Base-by-base conservation (phyloP, 345 rosid genomes). In the Clarkia xantiana region DNA sequence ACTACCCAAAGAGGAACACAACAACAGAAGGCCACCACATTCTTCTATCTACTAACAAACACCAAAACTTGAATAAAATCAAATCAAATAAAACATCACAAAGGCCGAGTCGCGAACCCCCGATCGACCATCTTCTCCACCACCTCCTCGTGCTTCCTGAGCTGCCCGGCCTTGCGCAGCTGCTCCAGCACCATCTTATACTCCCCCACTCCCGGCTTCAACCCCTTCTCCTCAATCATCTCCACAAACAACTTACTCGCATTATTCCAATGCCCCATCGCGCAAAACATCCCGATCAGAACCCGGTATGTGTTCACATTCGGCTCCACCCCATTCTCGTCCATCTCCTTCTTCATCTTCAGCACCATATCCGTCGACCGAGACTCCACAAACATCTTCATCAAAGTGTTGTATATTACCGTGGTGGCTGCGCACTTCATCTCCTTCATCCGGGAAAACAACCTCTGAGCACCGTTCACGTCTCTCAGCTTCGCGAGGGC, bases 201-300 rank as follows among this genome's bases (percentile, higher is more conserved):
- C 15, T 79, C 71, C 3, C 69, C 62, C 66, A 75, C 16, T 53
- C 81, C 79, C 13, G 97, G 96, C 58, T 65, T 75, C 67, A 83
- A 66, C 66, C 86, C 56, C 64, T 86, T 91, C 58, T 76, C 94
- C 60, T 79, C 94, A 11, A 86, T 67, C 98, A 91, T 91, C 67
- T 86, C 96, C 41, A 55, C 68, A 16, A 86, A 77, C 45, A 67
- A 62, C 75, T 76, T 86, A 69, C 84, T 80, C 6, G 94, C 96
- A 74, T 86, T 79, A 49, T 80, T 91, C 98, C 98, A 91, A 51
- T 91, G 96, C 40, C 94, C 94, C 90, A 76, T 91, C 49, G 77
- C 84, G 60, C 93, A 91, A 52, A 76, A 91, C 96, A 91, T 78
- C 0, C 77, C 68, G 53, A 91, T 77, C 69, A 91, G 71, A 67